Conservation (phyloP, 2,329 filamentous ascomycete species). For the Neofusicoccum cordaticola region DNA sequence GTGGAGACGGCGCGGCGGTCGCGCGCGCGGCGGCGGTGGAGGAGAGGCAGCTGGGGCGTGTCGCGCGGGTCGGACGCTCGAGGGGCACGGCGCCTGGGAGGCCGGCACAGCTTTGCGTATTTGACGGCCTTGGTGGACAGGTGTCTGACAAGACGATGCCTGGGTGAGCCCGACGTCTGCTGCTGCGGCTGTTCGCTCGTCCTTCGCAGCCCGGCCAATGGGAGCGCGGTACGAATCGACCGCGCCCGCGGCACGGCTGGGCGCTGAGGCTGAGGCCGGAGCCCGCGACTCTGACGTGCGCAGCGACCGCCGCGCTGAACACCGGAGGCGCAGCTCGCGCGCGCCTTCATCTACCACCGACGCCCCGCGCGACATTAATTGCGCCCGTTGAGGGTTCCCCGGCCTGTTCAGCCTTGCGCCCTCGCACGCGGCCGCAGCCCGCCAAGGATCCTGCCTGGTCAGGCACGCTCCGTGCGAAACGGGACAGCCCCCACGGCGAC, state of each 20-base stretch:
- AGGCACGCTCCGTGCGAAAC: neutral
- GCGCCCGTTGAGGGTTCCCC: neutral
- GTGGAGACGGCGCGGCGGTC: neutral
- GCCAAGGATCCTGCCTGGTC: neutral
- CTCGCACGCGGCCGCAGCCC: neutral
- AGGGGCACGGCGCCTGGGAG: neutral
- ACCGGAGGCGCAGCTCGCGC: neutral
- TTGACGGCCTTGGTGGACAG: neutral
- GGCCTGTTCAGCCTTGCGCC: conserved; percentile 1
- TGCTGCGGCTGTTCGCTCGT: conserved; percentile 2
- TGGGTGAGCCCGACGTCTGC: conserved; percentile 1
- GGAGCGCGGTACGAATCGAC: neutral
- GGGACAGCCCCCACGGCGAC: neutral
- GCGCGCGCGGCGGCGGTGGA: neutral
- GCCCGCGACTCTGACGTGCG: neutral
- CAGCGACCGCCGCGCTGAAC: neutral
- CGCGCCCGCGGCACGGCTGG: neutral
- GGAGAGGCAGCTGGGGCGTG: neutral
- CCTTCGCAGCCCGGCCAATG: neutral
- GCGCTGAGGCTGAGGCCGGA: conserved; percentile 4
- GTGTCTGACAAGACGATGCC: conserved; percentile 9
- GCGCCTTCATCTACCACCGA: neutral
- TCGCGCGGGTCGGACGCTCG: neutral
- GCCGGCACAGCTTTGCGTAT: neutral
- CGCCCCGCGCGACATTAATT: neutral